These are phyloP conservation scores for Phytophthora foliorum DNA, from an alignment of 352 stramenopile species.

Conservation along the genomic window DNA sequence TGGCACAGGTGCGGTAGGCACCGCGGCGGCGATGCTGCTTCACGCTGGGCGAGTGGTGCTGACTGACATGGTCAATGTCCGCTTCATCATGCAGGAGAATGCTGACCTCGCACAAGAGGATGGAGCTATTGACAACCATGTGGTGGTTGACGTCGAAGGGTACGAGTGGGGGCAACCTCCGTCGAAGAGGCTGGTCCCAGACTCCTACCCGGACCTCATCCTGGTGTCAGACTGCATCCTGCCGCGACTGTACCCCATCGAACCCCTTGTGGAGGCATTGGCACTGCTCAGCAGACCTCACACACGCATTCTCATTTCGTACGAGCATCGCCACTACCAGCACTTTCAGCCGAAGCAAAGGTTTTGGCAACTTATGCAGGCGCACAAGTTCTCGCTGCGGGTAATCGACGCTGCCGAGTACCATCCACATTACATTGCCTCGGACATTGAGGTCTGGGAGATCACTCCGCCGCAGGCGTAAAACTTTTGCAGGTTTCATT, in stretches of 20 bases:
- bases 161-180: slow-evolving; percentile 93
- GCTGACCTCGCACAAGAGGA: slow-evolving; percentile 52
- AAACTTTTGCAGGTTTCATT: not conserved
- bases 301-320: slow-evolving; percentile 85
- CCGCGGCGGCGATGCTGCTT: slow-evolving; percentile 91
- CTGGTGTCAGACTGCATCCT: slow-evolving; percentile 96
- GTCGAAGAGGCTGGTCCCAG: slow-evolving; percentile 41
- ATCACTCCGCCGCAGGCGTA: slow-evolving; percentile 22
- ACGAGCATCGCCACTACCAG: slow-evolving; percentile 88
- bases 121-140: slow-evolving; percentile 30
- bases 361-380: slow-evolving; percentile 82
- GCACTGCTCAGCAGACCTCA: slow-evolving; percentile 62
- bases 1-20: slow-evolving; percentile 92
- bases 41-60: slow-evolving; percentile 80
- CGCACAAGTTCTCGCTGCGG: slow-evolving; percentile 57
- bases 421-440: slow-evolving; percentile 78
- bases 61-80: slow-evolving; percentile 92
- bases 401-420: slow-evolving; percentile 64
- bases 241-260: slow-evolving; percentile 96
- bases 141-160: slow-evolving; percentile 70
- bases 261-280: slow-evolving; percentile 93
- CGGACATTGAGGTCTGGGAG: slow-evolving; percentile 94
- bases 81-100: slow-evolving; percentile 93
- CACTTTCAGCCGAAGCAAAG: slow-evolving; percentile 81
- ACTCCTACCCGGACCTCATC: slow-evolving; percentile 76